A percentile compares a stretch with the other conserved stretches of the same genome.
Conservation (phyloP, 2,329 filamentous ascomycete genomes). For the Stagonosporopsis rhizophila region DNA sequence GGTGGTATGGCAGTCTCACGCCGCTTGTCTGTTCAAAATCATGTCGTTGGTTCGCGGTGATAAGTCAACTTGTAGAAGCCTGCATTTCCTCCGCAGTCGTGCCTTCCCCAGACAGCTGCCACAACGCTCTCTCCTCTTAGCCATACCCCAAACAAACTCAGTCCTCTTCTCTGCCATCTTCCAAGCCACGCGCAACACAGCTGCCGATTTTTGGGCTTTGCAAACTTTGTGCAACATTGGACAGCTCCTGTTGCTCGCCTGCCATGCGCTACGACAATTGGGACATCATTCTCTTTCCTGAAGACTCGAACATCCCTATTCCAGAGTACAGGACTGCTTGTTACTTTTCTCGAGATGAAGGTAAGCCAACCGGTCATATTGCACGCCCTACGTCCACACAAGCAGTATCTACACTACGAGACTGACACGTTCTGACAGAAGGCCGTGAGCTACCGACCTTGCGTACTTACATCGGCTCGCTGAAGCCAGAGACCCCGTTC, state of each 20-base stretch:
- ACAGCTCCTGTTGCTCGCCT: constrained; percentile 30
- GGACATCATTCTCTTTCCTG: constrained; percentile 83
- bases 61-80: background rate
- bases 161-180: constrained; percentile 2
- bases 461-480: constrained; percentile 40
- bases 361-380: constrained; percentile 25
- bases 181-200: constrained; percentile 10
- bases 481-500: constrained; percentile 38
- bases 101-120: constrained; percentile 1
- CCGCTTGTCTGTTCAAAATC: background rate
- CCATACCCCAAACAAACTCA: background rate
- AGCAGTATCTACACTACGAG: background rate
- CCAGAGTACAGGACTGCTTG: constrained; percentile 85
- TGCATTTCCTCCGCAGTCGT: background rate
- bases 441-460: constrained; percentile 39
- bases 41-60: no score
- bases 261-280: constrained; percentile 85
- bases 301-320: constrained; percentile 70
- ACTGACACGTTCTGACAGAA: constrained; percentile 26
- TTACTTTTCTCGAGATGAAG: constrained; percentile 65
- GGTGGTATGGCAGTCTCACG: background rate
- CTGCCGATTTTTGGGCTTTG: constrained; percentile 29
- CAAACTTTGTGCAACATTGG: constrained; percentile 15
- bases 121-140: constrained; percentile 1
- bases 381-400: background rate